Conservation (phyloP, 2,329 filamentous ascomycete species). For the Chaetomium sp. region DNA sequence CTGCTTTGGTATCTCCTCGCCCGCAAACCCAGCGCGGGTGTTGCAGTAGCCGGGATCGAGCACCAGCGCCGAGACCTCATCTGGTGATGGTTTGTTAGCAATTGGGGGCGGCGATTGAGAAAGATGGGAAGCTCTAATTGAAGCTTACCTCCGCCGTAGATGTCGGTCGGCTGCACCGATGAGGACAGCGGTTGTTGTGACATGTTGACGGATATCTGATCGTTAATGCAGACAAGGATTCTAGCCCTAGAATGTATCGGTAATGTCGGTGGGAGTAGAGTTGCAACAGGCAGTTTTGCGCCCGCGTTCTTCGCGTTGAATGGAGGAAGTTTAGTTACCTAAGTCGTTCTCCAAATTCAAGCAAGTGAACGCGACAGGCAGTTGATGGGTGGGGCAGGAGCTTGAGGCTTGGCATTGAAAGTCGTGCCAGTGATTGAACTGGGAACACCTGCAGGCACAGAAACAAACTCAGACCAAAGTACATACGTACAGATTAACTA, state of each 20-base stretch:
- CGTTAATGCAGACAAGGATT: background rate
- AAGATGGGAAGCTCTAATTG: background rate
- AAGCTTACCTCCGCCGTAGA: slow-evolving; percentile 62
- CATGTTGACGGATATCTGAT: slow-evolving; percentile 43
- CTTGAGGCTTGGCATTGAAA: slow-evolving; percentile 16
- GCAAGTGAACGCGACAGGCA: background rate
- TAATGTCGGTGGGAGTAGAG: background rate
- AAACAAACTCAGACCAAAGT: no score
- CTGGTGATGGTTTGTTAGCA: slow-evolving; percentile 49
- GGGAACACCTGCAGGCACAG: no score
- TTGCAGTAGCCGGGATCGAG: slow-evolving; percentile 92
- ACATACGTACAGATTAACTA: no score
- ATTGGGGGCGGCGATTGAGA: background rate
- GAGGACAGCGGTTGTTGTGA: slow-evolving; percentile 57
- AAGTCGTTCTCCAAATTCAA: slow-evolving; percentile 31
- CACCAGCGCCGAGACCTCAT: slow-evolving; percentile 96
- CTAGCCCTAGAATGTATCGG: background rate
- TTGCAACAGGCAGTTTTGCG: slow-evolving; percentile 5
- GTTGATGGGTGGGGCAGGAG: slow-evolving; percentile 1
- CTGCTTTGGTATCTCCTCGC: slow-evolving; percentile 95
- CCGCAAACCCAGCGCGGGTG: slow-evolving; percentile 92
- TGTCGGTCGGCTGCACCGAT: slow-evolving; percentile 61
- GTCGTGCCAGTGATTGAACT: no score
- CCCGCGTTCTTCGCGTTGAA: slow-evolving; percentile 14
- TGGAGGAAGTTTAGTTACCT: background rate